phyloP scores from a whole-genome alignment of 2,329 filamentous ascomycete species.

The Hypocreales sp. region DNA sequence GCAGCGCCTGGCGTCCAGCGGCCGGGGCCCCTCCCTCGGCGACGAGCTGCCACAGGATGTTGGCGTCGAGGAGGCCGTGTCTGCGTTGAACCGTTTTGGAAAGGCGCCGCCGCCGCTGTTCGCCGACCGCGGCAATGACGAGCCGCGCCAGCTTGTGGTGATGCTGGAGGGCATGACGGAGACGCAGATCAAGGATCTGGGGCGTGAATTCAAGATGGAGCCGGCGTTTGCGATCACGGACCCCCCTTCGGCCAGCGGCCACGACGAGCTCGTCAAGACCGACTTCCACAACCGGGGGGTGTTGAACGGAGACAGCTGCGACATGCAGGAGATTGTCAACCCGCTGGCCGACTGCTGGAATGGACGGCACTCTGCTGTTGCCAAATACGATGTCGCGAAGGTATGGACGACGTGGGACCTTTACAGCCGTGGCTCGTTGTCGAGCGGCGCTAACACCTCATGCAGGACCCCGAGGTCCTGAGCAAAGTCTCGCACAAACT shows the following conservation, averaged over 20 bases:
- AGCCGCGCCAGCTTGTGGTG: constrained; percentile 40
- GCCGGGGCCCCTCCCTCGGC: constrained; percentile 30
- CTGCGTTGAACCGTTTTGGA: constrained; percentile 45
- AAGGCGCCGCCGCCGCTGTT: constrained; percentile 37
- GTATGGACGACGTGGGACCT: constrained; percentile 15
- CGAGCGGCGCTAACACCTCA: constrained; percentile 8
- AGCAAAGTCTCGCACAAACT: constrained; percentile 27
- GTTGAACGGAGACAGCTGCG: constrained; percentile 20
- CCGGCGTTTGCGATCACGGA: constrained; percentile 34
- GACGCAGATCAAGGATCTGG: constrained; percentile 27
- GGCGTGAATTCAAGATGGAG: constrained; percentile 17
- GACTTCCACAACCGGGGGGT: constrained; percentile 24
- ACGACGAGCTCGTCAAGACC: constrained; percentile 23
- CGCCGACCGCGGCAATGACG: constrained; percentile 12
- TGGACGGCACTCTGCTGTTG: constrained; percentile 21
- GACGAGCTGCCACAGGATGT: constrained; percentile 27
- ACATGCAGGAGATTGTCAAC: constrained; percentile 22
- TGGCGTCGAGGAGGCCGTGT: constrained; percentile 31
- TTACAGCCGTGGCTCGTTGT: too few species aligned
- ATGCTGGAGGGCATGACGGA: constrained; percentile 40
- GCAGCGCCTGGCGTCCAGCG: constrained; percentile 34
- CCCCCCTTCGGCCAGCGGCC: constrained; percentile 25
- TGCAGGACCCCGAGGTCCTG: constrained; percentile 25
- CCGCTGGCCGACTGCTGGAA: constrained; percentile 31
- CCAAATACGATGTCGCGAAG: constrained; percentile 27